Evolutionary conservation across 2,329 filamentous ascomycete species (phyloP).

Genomic region (Xylariaceae sp.): DNA sequence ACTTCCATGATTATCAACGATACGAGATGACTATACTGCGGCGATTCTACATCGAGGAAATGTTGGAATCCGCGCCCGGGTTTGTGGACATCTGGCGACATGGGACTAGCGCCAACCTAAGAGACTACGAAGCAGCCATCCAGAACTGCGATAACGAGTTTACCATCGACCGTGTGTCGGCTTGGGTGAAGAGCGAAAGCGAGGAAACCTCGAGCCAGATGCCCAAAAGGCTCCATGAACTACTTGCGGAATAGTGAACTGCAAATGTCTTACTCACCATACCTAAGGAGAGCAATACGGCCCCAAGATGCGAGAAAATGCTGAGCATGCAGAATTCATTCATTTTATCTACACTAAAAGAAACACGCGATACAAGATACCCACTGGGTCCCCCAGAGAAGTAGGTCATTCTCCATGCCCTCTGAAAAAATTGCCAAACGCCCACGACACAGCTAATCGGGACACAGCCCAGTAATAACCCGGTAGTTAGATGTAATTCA

Average conservation of each 20-base stretch:
- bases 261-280: background rate
- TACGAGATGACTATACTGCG: conserved; percentile 29
- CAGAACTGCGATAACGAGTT: conserved; percentile 31
- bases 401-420: no score
- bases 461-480: background rate
- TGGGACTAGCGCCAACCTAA: conserved; percentile 8
- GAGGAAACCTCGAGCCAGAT: background rate
- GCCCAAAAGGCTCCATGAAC: conserved; percentile 20
- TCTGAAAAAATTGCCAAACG: no score
- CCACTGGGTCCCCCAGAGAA: no score
- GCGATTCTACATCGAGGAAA: conserved; percentile 25
- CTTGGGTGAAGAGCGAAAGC: conserved; percentile 26
- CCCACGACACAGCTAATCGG: background rate
- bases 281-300: background rate
- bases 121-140: conserved; percentile 33
- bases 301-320: background rate
- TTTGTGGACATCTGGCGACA: conserved; percentile 25
- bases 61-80: conserved; percentile 20
- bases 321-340: background rate
- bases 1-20: conserved; percentile 19
- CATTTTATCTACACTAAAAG: no score
- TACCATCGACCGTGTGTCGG: conserved; percentile 21
- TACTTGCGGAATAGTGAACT: conserved; percentile 10
- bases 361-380: no score
- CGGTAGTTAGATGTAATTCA: background rate